Base-by-base conservation (phyloP, 225 moss, liverwort and hornwort genomes). In the Polytrichum commune region DNA sequence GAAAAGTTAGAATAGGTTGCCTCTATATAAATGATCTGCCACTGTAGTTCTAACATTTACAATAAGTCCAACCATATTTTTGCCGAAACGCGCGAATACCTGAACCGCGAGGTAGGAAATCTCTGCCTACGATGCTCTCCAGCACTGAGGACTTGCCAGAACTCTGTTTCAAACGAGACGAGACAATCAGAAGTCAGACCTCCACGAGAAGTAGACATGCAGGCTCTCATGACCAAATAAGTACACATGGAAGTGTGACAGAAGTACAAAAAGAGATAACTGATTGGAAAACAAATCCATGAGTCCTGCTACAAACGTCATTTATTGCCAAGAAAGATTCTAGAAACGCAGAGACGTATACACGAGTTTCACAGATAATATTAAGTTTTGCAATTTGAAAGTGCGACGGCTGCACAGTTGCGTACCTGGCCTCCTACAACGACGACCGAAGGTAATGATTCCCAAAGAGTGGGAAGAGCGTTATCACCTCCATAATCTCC, bases 111-210 rank as follows among this genome's bases (percentile, higher is more conserved):
- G 94, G 94, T 69, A 94, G 79, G 57, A 94, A 94, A 78, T 94
- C 94, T 55, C 94, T 82, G 60, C 94, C 94, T 56, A 94, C 94
- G 35, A 94, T 94, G 77, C 94, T 94, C 82, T 94, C 94, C 79
- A 94, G 79, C 8, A 94, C 92, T 2, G 92, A 94, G 19, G 94
- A 92, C 79, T 94, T 94, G 55, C 93, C 92, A 10, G 93, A 94
- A 66, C 91, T 92, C 84, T 93, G 90, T 28, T 32, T 74, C 64
- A 58, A 75, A 35, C 67, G 29, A 25, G 54, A 73, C 29, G 46
- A 46, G 46, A 46, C 13, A 46, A 46, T 46, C 13, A 46, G 46
- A 46, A 46, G 46, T 13, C 3, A 46, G 46, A 46, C 46, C 46
- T 46, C 46, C 46, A 46, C 46, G 35, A 35, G 35, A 13, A 46